Percentiles rank a stretch among this genome's conserved stretches.
Conservation (phyloP, 257 asterid species). For the Ehretia macrophylla region DNA sequence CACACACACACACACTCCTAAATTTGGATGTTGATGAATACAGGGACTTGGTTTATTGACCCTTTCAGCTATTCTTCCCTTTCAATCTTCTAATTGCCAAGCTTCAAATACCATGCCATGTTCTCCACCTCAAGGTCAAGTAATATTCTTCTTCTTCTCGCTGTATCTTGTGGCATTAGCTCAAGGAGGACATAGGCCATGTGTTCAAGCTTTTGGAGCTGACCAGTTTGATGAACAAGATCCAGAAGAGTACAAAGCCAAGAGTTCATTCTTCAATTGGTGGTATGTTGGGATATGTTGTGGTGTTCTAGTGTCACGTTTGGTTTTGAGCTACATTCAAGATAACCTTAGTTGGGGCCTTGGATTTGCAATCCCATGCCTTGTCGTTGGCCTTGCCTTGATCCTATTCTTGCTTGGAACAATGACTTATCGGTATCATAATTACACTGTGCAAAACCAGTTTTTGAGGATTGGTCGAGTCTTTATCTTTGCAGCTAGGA, state of each 20-base stretch:
- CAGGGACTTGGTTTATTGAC: conserved; percentile 23
- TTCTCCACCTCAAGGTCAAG: conserved; percentile 20
- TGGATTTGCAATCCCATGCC: conserved; percentile 36
- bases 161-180: conserved; percentile 27
- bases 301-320: conserved; percentile 2
- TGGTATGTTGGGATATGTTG: conserved; percentile 24
- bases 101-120: neutral
- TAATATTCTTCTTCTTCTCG: conserved; percentile 20
- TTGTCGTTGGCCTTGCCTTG: conserved; percentile 22
- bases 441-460: conserved; percentile 7
- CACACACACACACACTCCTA: no score
- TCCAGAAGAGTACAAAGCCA: conserved; percentile 21
- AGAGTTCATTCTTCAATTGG: conserved; percentile 31
- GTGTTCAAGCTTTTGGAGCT: conserved; percentile 34
- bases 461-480: conserved; percentile 19
- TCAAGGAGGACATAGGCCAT: conserved; percentile 33
- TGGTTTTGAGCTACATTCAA: conserved; percentile 20
- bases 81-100: conserved; percentile 8
- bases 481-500: conserved; percentile 16
- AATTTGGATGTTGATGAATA: neutral
- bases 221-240: conserved; percentile 26
- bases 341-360: conserved; percentile 34
- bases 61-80: conserved; percentile 14
- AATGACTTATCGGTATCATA: conserved; percentile 16
- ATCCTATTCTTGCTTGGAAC: conserved; percentile 23